Percentiles rank a stretch among this genome's conserved stretches.
phyloP scores from a whole-genome alignment of 2,329 filamentous ascomycete genomes.

The Bipolaris oryzae region DNA sequence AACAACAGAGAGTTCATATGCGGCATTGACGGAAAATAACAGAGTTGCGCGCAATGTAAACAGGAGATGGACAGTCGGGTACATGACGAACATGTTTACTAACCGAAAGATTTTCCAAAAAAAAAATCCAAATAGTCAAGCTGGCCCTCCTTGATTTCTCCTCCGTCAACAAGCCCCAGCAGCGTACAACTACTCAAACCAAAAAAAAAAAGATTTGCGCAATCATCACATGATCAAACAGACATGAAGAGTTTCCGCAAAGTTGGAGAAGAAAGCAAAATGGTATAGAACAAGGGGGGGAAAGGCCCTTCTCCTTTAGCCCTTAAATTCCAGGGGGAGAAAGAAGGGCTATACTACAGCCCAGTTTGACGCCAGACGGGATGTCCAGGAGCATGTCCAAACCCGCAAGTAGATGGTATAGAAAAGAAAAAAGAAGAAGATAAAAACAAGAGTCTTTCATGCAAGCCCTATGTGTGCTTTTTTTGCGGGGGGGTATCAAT shows the following conservation, averaged over 20 bases:
- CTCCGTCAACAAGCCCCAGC: neutral
- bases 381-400: conserved; percentile 1
- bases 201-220: neutral
- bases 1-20: neutral
- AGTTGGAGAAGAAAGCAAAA: neutral
- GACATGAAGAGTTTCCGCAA: neutral
- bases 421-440: neutral
- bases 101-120: neutral
- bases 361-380: conserved; percentile 1
- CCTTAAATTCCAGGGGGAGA: neutral
- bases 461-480: neutral
- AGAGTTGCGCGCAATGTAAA: neutral
- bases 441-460: neutral
- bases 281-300: conserved; percentile 13
- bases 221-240: neutral
- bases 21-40: neutral
- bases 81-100: conserved; percentile 4
- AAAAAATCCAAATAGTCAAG: conserved; percentile 2
- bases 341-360: conserved; percentile 2
- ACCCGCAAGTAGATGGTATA: conserved; percentile 1
- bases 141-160: neutral
- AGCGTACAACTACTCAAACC: neutral
- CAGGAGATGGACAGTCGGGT: neutral
- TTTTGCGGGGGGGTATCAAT: conserved; percentile 1
- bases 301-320: neutral